Conservation (phyloP, 441 rosid genomes). For the Euphorbia schlechtendalii region DNA sequence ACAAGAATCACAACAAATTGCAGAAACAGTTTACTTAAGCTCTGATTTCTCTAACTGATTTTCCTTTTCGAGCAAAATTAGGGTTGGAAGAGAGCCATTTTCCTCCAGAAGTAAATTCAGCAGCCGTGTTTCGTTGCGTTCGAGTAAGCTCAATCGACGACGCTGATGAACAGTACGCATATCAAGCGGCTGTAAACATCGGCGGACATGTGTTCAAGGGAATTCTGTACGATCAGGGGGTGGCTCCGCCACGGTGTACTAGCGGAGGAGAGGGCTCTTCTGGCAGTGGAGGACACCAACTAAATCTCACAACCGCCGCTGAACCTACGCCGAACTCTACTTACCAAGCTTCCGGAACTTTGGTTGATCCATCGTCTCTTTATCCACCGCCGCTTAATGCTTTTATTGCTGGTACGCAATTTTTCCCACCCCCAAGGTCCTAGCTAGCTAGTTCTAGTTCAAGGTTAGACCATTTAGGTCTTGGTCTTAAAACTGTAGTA, state of each 20-base stretch:
- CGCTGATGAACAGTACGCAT: constrained; percentile 64
- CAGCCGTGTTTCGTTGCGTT: constrained; percentile 73
- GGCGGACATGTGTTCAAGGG: constrained; percentile 92
- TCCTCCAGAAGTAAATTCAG: constrained; percentile 67
- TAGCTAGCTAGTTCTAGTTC: constrained; percentile 6
- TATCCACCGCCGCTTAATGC: constrained; percentile 76
- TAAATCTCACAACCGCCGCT: constrained; percentile 37
- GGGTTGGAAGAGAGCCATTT: constrained; percentile 70
- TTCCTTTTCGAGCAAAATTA: constrained; percentile 24
- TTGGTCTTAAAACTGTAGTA: no score
- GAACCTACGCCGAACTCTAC: constrained; percentile 24
- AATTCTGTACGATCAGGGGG: constrained; percentile 78
- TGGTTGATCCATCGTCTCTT: constrained; percentile 51
- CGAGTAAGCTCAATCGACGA: constrained; percentile 62
- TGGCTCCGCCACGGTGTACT: constrained; percentile 39
- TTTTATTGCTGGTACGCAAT: constrained; percentile 79
- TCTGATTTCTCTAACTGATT: constrained; percentile 7
- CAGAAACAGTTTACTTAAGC: no score
- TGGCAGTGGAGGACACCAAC: constrained; percentile 33
- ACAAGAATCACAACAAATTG: no score
- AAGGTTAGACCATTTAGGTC: not conserved
- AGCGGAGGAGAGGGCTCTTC: constrained; percentile 36
- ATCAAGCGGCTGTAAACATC: constrained; percentile 80
- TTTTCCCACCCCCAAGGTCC: constrained; percentile 86
- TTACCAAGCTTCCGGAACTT: constrained; percentile 23